Evolutionary conservation across 306 rosid species (phyloP), one percentile per base, ranked within the genome.

Genomic region (Cucurbita moschata): DNA sequence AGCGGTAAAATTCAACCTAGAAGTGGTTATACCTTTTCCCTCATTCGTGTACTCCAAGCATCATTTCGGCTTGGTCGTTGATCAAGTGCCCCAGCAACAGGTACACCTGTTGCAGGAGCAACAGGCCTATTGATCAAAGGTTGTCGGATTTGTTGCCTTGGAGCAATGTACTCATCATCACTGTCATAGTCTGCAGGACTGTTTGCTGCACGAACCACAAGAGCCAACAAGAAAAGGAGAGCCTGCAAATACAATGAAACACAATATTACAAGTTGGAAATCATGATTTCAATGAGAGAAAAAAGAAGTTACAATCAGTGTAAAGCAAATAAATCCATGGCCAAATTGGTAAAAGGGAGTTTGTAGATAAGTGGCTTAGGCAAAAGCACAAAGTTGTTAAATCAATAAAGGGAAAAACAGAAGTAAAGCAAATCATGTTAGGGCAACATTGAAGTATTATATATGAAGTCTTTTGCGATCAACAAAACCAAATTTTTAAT

Each of bases 21-120:
- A 37, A 53, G 21, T 26, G 43, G 64, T 77, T 53, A 77, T 74
- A 95, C 99, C 99, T 91, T 95, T 79, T 95, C 99, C 82, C 99
- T 89, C 99, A 95, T 91, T 71, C 99, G 87, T 56, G 92, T 14
- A 84, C 99, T 95, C 99, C 99, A 95, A 44, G 99, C 99, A 83
- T 95, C 99, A 83, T 72, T 95, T 88, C 97, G 87, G 81, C 71
- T 75, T 42, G 96, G 79, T 44, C 99, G 94, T 82, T 88, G 95
- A 73, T 86, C 95, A 75, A 40, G 11, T 26, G 88, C 49, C 65
- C 96, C 90, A 49, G 92, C 76, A 76, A 78, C 96, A 75, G 99
- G 99, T 75, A 79, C 85, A 60, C 96, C 97, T n/a, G 99, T 13
- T 35, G 85, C 84, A 47, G 91, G 88, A 74, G 69, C 85, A 10